A percentile compares a stretch with the other conserved stretches of the same genome.
Evolutionary conservation across 179 eudicot species (phyloP).

Genomic region (Gypsophila paniculata): DNA sequence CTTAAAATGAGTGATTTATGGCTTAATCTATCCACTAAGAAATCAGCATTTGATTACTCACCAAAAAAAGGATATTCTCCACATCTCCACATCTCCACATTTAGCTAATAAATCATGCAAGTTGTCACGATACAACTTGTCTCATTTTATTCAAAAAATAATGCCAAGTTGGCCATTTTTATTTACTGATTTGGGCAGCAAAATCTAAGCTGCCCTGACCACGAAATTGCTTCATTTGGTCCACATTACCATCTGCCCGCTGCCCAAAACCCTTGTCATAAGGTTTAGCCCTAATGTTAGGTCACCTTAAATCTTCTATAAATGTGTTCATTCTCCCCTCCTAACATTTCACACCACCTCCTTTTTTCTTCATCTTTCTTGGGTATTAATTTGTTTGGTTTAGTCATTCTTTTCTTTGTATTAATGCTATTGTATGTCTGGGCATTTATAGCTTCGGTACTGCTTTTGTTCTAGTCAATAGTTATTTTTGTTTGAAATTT

Average conservation of each 20-base stretch:
- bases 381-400: not conserved
- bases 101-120: constrained; percentile 7
- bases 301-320: constrained; percentile 13
- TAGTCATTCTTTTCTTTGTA: not conserved
- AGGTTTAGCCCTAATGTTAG: constrained; percentile 19
- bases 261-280: constrained; percentile 21
- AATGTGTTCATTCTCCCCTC: not conserved
- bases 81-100: not conserved
- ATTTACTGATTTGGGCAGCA: constrained; percentile 1
- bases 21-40: too few relatives aligned
- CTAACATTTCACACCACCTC: not conserved
- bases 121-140: not conserved
- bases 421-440: not conserved
- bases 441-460: too few relatives aligned
- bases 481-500: too few relatives aligned
- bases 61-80: constrained; percentile 1
- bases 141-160: too few relatives aligned
- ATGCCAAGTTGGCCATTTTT: not conserved
- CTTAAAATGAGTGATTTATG: too few relatives aligned
- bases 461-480: too few relatives aligned
- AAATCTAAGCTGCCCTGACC: constrained; percentile 4
- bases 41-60: not conserved
- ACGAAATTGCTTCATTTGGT: constrained; percentile 12
- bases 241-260: constrained; percentile 12
- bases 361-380: not conserved